Evolutionary conservation across 106 monocot genomes (phyloP), one percentile per base, ranked within the genome.

Genomic region (Dendrobium huoshanense): DNA sequence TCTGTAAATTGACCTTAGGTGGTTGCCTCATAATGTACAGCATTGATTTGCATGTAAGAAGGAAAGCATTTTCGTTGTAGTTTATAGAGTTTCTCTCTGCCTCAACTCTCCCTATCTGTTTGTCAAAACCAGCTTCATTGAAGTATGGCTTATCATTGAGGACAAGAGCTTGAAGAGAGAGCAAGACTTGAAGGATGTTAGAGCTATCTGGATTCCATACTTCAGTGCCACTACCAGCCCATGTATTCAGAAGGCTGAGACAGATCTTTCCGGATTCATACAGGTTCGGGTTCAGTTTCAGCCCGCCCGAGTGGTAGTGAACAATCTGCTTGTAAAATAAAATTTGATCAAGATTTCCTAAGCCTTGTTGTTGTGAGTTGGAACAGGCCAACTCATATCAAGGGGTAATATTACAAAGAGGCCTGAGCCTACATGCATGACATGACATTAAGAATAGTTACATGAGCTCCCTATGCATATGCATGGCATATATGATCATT

Each of bases 161-260:
- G 9, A 84, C 84, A 27, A 84, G 79, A 1, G 55, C 84, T 49
- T 84, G 84, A 8, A 84, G 55, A 24, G 84, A 84, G 0, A 84
- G 41, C 4, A 84, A 75, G 47, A 84, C 84, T 79, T 84, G 84
- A 40, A 84, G 84, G 9, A 84, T 45, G 5, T 61, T 84, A 2
- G 79, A 84, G n/a, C 27, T 79, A 25, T 37, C n/a, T 13, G 84
- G 79, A 22, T 79, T 79, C 84, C 84, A 84, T 11, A n/a, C 20
- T 73, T 84, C 79, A 33, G 33, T 59, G 2, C 64, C 84, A 41
- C 1, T 79, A 4, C 79, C 84, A 13, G 56, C 5, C 75, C 84
- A 84, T 48, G 84, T 84, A 20, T 61, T 47, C 10, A 84, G 84
- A 25, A 84, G 84, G 37, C 84, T 84, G 20, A 84, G 79, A 48